These are phyloP conservation scores for Cystobasidium ongulense DNA, from an alignment of 768 basidiomycete genomes.

Conservation along the genomic window DNA sequence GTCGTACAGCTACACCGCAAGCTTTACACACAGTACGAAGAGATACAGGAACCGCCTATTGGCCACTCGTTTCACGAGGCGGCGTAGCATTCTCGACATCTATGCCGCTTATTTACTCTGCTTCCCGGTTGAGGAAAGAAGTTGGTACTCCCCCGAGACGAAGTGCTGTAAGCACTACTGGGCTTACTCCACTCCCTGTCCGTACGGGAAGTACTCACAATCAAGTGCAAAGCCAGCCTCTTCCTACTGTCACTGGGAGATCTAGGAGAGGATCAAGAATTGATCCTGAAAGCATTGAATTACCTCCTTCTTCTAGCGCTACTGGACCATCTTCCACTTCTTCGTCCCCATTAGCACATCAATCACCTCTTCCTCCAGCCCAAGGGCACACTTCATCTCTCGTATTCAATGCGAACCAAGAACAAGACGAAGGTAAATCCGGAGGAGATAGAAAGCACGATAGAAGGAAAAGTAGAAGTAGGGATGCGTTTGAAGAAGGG, in stretches of 20 bases:
- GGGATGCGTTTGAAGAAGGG: slow-evolving; percentile 16
- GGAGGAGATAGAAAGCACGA: neutral
- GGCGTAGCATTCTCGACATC: neutral
- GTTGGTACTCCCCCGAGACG: neutral
- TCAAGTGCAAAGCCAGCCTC: neutral
- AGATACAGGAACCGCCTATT: neutral
- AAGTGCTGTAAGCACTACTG: neutral
- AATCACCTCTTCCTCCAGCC: neutral
- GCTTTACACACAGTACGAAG: neutral
- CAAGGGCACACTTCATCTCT: neutral
- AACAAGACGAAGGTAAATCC: neutral
- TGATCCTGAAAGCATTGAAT: slow-evolving; percentile 4
- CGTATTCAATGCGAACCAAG: neutral
- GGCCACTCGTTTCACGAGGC: neutral
- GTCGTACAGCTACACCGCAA: neutral
- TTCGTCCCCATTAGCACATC: neutral
- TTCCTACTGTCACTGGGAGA: neutral
- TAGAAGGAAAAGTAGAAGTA: neutral
- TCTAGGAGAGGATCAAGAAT: neutral
- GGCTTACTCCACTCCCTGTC: neutral
- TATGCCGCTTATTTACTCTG: neutral
- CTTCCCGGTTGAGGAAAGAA: neutral
- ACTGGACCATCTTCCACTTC: neutral
- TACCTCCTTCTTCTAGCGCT: slow-evolving; percentile 15
- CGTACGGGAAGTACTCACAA: neutral